Percentiles rank a stretch among this genome's conserved stretches.
These are phyloP conservation scores for Aspergillus incahuasiensis DNA, from an alignment of 495 filamentous ascomycete species.

Conservation along the genomic window DNA sequence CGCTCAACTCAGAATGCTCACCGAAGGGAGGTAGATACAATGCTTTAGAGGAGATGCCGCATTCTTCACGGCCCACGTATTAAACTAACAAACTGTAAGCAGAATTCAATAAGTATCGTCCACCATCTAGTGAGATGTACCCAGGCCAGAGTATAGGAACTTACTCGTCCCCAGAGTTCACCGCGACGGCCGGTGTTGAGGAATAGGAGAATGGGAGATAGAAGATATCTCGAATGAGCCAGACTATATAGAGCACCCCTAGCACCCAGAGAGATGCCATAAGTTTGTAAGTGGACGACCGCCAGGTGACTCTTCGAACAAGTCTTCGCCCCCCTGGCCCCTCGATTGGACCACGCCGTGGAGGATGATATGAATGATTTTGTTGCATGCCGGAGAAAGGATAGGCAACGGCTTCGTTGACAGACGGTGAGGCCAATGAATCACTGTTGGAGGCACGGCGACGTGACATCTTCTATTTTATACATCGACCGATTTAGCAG, in stretches of 20 bases:
- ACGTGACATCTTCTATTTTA: slow-evolving; percentile 36
- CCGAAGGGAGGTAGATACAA: slow-evolving; percentile 35
- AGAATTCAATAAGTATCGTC: slow-evolving; percentile 18
- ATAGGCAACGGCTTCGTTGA: slow-evolving; percentile 38
- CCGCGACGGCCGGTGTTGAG: slow-evolving; percentile 12
- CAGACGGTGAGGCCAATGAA: slow-evolving; percentile 22
- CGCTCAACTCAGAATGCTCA: slow-evolving; percentile 11
- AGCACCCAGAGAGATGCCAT: slow-evolving; percentile 46
- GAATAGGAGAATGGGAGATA: slow-evolving; percentile 34
- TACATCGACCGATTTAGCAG: slow-evolving; percentile 14
- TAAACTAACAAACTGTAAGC: slow-evolving; percentile 36
- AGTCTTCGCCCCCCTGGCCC: slow-evolving; percentile 42
- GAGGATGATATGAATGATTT: slow-evolving; percentile 18
- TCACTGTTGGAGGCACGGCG: slow-evolving; percentile 43
- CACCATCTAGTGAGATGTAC: slow-evolving; percentile 6
- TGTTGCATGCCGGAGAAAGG: slow-evolving; percentile 28
- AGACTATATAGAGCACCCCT: slow-evolving; percentile 44
- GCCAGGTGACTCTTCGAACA: slow-evolving; percentile 48
- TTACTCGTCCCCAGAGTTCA: slow-evolving; percentile 18
- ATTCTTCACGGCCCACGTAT: slow-evolving; percentile 43
- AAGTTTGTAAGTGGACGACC: slow-evolving; percentile 46
- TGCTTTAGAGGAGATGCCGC: slow-evolving; percentile 37
- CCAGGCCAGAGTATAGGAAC: slow-evolving; percentile 12
- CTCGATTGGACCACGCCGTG: slow-evolving; percentile 41
- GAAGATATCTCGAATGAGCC: slow-evolving; percentile 45